phyloP scores from a whole-genome alignment of 441 rosid genomes.

The Gossypium gossypioides region DNA sequence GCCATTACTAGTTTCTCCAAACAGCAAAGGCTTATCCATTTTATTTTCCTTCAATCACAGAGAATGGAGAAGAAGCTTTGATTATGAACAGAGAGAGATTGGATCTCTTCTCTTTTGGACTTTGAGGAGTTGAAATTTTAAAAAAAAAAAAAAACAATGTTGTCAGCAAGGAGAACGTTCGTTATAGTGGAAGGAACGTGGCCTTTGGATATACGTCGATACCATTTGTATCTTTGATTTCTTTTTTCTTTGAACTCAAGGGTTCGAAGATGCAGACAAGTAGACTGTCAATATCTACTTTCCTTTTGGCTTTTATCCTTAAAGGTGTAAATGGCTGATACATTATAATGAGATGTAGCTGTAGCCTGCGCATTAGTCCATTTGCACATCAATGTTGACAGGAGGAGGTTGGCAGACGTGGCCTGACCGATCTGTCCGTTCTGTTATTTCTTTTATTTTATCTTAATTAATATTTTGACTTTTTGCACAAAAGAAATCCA shows the following conservation, averaged over 20 bases:
- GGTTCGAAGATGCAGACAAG: no score
- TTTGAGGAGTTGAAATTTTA: neutral
- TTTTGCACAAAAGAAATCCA: no score
- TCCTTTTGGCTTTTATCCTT: no score
- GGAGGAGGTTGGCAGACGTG: neutral
- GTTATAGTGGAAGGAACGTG: neutral
- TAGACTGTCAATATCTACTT: no score
- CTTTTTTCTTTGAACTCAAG: no score
- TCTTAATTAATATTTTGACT: no score
- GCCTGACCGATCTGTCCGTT: no score
- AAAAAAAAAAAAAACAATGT: neutral
- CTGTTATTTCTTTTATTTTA: no score
- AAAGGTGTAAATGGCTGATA: neutral
- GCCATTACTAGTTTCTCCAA: conserved; percentile 36
- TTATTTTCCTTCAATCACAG: neutral
- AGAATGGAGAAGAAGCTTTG: neutral
- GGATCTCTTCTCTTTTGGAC: neutral
- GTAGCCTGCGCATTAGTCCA: neutral
- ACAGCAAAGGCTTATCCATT: conserved; percentile 51
- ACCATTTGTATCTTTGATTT: neutral
- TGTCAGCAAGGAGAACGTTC: neutral
- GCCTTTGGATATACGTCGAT: neutral
- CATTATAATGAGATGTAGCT: neutral
- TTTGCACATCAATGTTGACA: neutral
- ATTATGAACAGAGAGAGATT: neutral